Conservation (phyloP, 345 rosid species). For the Adansonia digitata region DNA sequence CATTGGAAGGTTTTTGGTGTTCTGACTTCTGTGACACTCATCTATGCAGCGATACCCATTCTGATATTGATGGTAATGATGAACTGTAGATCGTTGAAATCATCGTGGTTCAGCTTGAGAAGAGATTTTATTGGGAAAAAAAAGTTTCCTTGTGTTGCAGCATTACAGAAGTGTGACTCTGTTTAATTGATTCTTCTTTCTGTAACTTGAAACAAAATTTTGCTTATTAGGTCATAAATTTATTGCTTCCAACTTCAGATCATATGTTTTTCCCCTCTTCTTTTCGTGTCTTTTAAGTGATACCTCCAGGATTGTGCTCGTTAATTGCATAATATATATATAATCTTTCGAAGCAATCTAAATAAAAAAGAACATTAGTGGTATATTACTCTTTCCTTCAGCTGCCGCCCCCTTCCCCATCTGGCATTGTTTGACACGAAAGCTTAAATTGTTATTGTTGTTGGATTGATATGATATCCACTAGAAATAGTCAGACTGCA, state of each 20-base stretch:
- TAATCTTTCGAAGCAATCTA: too few species aligned
- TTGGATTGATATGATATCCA: too few species aligned
- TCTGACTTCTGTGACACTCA: background rate
- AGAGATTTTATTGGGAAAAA: background rate
- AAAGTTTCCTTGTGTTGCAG: background rate
- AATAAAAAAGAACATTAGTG: background rate
- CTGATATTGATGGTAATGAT: constrained; percentile 16
- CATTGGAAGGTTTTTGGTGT: background rate
- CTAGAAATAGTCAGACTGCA: too few species aligned
- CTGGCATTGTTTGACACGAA: background rate
- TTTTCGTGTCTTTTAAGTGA: background rate
- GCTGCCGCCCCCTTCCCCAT: background rate
- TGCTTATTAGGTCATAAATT: background rate
- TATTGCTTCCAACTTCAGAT: background rate
- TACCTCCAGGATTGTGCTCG: background rate
- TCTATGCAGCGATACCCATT: constrained; percentile 24
- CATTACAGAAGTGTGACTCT: background rate
- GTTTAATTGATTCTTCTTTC: background rate
- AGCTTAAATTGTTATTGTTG: background rate
- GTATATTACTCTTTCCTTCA: background rate
- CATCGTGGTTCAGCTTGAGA: background rate
- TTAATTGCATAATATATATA: too few species aligned
- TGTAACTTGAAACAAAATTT: background rate
- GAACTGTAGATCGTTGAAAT: constrained; percentile 34
- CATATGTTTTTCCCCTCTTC: background rate